Percentiles rank a stretch among this genome's conserved stretches.
Conservation (phyloP, 495 filamentous ascomycete genomes). For the Neurospora sp. region DNA sequence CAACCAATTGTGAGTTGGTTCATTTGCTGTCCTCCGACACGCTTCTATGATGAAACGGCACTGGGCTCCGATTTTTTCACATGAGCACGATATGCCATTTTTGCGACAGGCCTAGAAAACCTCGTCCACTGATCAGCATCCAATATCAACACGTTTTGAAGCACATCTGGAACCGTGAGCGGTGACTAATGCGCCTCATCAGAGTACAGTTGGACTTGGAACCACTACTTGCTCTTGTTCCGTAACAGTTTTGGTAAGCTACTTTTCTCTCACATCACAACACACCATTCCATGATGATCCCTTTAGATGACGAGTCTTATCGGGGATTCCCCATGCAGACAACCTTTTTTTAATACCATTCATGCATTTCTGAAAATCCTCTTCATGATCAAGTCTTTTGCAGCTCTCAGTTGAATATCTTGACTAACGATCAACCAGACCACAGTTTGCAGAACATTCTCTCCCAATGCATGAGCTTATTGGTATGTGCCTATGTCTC, state of each 20-base stretch:
- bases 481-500: constrained; percentile 9
- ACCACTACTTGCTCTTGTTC: not conserved
- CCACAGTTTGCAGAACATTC: not conserved
- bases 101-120: constrained; percentile 99
- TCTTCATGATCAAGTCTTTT: not conserved
- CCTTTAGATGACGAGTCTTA: constrained; percentile 82
- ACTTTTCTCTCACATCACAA: not conserved
- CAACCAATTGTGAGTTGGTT: constrained; percentile 10
- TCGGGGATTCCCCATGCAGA: constrained; percentile 71
- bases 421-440: not conserved
- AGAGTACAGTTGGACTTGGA: not conserved
- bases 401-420: not conserved
- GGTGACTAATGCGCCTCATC: not conserved
- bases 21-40: constrained; percentile 4
- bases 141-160: constrained; percentile 4
- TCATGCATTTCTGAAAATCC: constrained; percentile 60
- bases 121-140: constrained; percentile 85
- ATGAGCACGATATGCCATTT: constrained; percentile 79
- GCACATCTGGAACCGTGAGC: constrained; percentile 9
- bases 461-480: not conserved
- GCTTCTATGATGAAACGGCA: constrained; percentile 89
- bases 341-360: constrained; percentile 59
- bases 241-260: constrained; percentile 5
- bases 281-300: constrained; percentile 48
- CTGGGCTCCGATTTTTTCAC: constrained; percentile 87